Evolutionary conservation across 805 yeast genomes (phyloP), one percentile per base, ranked within the genome.

Genomic region (Kuraishia piskuri): DNA sequence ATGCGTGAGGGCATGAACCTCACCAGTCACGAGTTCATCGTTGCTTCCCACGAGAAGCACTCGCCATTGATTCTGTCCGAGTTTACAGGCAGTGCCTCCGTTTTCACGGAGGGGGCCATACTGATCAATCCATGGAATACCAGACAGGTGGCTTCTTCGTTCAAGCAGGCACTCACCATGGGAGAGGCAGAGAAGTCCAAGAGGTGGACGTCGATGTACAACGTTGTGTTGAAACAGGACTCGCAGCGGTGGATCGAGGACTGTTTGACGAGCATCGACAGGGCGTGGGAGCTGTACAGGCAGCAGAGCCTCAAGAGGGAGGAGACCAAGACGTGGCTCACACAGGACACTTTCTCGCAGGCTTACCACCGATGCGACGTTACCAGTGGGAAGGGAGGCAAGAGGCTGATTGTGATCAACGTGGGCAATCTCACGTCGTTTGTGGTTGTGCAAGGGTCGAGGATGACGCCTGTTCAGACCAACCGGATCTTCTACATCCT

Each of bases 1-100:
- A 79, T 92, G 76, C 83, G 99, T 64, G 99, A 94, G 68, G 99
- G 99, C 23, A 88, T 94, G 90, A 94, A 94, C 62, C 75, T 94
- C 63, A 91, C 98, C 0, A 92, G 97, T 60, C 99, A 94, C 64
- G 99, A 94, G 66, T 94, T 86, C 65, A 79, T 90, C 46, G 85
- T 84, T 53, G 88, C 96, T 23, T 80, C 94, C 1, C 70, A 74
- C 22, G 81, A 79, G 46, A 80, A 80, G 55, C 83, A 86, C 58
- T 86, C 96, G 0, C 96, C 97, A 1, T 75, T 92, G 57, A 78
- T 94, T 49, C 68, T 94, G 53, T 88, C 96, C 44, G 99, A 94
- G 67, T 94, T 94, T 61, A 90, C 97, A 1, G 99, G 99, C 1
- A 88, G 96, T 10, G 96, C 98, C 0, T 77, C 86, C 4, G 81